A percentile compares a stretch with the other conserved stretches of the same genome.
phyloP scores from a whole-genome alignment of 1,139 yeast genomes.

The Kurtzmaniella quercitrusa region DNA sequence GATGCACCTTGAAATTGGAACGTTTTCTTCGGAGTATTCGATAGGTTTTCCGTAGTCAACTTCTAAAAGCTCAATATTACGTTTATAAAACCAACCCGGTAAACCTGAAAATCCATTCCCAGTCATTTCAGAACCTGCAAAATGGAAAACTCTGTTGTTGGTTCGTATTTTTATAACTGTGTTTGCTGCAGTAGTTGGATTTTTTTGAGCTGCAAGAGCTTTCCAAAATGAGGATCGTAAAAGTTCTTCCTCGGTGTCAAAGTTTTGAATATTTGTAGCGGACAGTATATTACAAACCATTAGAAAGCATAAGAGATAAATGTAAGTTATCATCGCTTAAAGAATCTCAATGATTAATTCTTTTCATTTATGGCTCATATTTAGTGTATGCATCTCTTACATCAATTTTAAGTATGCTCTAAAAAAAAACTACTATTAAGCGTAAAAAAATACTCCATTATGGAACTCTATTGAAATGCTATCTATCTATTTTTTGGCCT shows the following conservation, averaged over 20 bases:
- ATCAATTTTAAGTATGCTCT: background rate
- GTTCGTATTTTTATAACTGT: slow-evolving; percentile 14
- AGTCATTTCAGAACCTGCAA: slow-evolving; percentile 11
- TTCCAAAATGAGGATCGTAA: slow-evolving; percentile 16
- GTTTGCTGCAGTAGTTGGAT: slow-evolving; percentile 11
- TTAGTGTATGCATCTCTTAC: background rate
- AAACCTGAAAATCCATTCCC: background rate
- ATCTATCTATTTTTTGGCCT: slow-evolving; percentile 29
- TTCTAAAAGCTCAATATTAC: slow-evolving; percentile 15
- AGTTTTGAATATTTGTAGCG: slow-evolving; percentile 4
- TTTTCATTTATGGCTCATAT: too few relatives aligned
- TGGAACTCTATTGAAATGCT: background rate
- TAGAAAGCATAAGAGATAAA: too few relatives aligned
- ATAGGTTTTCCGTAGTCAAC: slow-evolving; percentile 16
- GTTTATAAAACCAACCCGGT: slow-evolving; percentile 2
- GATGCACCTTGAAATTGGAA: slow-evolving; percentile 17
- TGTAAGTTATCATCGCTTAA: too few relatives aligned
- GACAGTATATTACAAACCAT: background rate
- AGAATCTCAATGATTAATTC: too few relatives aligned
- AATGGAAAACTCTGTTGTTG: slow-evolving; percentile 13
- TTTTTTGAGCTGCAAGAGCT: slow-evolving; percentile 10
- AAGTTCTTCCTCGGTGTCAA: slow-evolving; percentile 11
- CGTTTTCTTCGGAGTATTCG: slow-evolving; percentile 4
- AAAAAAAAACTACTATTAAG: background rate
- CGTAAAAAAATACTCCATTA: background rate